Conservation (phyloP, 73 alveolate species). For the Tetrahymena elliotti region DNA sequence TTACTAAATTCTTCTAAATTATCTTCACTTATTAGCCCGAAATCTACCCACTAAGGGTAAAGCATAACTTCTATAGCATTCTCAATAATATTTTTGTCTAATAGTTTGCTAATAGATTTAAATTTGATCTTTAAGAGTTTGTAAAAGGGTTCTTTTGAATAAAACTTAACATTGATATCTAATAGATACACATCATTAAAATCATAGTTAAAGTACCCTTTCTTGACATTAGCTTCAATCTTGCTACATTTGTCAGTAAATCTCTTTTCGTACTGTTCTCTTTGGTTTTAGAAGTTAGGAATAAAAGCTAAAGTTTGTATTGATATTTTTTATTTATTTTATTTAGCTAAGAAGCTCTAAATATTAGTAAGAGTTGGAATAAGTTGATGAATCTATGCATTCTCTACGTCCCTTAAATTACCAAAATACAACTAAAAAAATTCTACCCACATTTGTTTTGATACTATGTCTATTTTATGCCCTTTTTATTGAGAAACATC, state of each 20-base stretch:
- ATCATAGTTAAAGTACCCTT: neutral
- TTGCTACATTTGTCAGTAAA: neutral
- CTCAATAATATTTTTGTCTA: neutral
- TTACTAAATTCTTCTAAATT: neutral
- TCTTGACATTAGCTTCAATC: neutral
- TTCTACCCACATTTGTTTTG: neutral
- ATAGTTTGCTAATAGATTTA: neutral
- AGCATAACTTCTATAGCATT: neutral
- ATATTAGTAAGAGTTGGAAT: neutral
- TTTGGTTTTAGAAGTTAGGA: neutral
- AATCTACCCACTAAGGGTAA: neutral
- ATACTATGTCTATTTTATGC: neutral
- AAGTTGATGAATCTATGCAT: neutral
- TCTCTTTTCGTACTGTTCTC: neutral
- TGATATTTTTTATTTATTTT: neutral
- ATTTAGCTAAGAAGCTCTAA: neutral
- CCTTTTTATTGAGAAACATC: neutral
- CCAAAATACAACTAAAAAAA: neutral
- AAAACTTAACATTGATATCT: neutral
- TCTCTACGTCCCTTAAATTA: neutral
- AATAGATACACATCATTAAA: neutral
- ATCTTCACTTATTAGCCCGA: neutral
- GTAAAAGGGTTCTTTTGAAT: neutral
- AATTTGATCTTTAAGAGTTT: neutral
- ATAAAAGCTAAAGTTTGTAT: neutral